Evolutionary conservation across 768 basidiomycete genomes (phyloP).

Genomic region (Lactifluus subvellereus): DNA sequence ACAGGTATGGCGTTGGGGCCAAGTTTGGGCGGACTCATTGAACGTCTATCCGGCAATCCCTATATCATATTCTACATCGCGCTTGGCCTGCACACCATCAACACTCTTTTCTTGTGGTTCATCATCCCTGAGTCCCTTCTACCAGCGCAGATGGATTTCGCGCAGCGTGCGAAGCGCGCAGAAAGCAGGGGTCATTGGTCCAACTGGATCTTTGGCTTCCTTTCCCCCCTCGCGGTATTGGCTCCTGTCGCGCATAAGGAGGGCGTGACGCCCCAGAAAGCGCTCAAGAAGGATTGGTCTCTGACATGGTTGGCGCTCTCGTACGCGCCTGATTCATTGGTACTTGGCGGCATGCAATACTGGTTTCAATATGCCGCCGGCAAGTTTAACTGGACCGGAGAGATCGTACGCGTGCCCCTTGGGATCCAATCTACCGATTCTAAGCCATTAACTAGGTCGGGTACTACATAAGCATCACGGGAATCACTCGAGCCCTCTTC

Average conservation of each 20-base stretch:
- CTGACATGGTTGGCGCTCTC: constrained; percentile 50
- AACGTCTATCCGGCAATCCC: constrained; percentile 47
- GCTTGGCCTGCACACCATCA: constrained; percentile 43
- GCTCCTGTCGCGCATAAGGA: constrained; percentile 37
- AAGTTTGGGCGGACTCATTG: constrained; percentile 58
- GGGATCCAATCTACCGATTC: neutral
- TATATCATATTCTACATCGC: constrained; percentile 72
- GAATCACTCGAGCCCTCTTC: constrained; percentile 10
- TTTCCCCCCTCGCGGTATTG: constrained; percentile 67
- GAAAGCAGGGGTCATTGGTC: constrained; percentile 30
- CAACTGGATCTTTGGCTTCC: constrained; percentile 50
- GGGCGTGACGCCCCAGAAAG: constrained; percentile 37
- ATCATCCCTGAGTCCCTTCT: constrained; percentile 78
- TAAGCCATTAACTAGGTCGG: neutral
- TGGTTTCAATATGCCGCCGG: constrained; percentile 18
- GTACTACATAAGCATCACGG: constrained; percentile 13
- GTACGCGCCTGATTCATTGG: constrained; percentile 37
- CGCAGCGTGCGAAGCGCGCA: constrained; percentile 23
- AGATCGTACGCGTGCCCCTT: constrained; percentile 5
- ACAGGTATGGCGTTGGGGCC: constrained; percentile 77
- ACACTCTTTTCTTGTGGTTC: constrained; percentile 45
- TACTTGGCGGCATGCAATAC: constrained; percentile 23
- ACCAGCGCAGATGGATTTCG: constrained; percentile 31
- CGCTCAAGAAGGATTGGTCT: constrained; percentile 54
- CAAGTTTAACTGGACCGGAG: constrained; percentile 9